A percentile compares a stretch with the other conserved stretches of the same genome.
phyloP scores from a whole-genome alignment of 2,329 filamentous ascomycete species.

The Fusarium sp. region DNA sequence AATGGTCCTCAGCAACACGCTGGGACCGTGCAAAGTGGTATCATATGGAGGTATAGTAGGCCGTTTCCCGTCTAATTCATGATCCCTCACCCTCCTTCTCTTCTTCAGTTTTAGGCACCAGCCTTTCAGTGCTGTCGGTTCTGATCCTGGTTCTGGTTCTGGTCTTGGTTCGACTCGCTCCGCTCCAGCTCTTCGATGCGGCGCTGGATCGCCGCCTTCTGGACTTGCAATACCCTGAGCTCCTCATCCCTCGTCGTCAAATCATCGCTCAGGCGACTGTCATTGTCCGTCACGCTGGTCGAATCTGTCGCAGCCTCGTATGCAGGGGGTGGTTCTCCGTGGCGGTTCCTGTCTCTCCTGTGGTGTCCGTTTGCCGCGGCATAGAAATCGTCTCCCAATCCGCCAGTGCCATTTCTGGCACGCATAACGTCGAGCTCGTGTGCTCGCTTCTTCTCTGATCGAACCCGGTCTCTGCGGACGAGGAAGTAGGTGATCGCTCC shows the following conservation, averaged over 20 bases:
- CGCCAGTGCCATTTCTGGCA: conserved; percentile 25
- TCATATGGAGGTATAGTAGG: conserved; percentile 42
- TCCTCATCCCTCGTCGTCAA: conserved; percentile 45
- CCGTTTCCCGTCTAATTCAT: conserved; percentile 39
- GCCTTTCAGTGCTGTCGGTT: conserved; percentile 9
- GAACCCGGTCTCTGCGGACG: conserved; percentile 38
- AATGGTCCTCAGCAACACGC: conserved; percentile 31
- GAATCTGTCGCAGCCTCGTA: conserved; percentile 46
- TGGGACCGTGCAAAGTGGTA: conserved; percentile 46
- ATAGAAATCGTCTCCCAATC: conserved; percentile 29
- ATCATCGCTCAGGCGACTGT: conserved; percentile 37
- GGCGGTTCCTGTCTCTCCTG: conserved; percentile 20
- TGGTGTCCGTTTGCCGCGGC: conserved; percentile 28
- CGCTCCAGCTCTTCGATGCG: conserved; percentile 51
- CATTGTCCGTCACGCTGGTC: conserved; percentile 37
- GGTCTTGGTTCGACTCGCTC: conserved; percentile 32
- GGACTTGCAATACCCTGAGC: conserved; percentile 48
- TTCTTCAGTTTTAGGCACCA: conserved; percentile 11
- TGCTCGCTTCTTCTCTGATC: conserved; percentile 30
- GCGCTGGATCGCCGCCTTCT: conserved; percentile 51
- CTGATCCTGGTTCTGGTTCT: conserved; percentile 15
- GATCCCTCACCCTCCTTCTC: conserved; percentile 17
- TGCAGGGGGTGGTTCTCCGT: conserved; percentile 47
- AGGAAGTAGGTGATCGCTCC: conserved; percentile 43
- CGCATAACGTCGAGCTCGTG: conserved; percentile 43